phyloP scores from a whole-genome alignment of 257 asterid species.

The Mitragyna speciosa region DNA sequence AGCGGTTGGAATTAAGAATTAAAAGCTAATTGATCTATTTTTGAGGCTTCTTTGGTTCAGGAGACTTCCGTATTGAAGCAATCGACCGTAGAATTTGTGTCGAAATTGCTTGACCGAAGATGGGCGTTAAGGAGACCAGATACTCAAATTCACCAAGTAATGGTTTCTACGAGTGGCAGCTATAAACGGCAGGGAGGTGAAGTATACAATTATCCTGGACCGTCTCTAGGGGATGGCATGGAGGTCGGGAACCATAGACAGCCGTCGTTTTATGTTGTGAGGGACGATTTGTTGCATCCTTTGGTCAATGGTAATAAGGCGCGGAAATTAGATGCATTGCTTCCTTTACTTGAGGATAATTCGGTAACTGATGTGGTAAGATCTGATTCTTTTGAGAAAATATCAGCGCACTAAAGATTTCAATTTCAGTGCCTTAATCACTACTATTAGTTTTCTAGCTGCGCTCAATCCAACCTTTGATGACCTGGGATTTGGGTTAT shows the following conservation, averaged over 20 bases:
- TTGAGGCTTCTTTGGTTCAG: too few relatives aligned
- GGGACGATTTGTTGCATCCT: conserved; percentile 93
- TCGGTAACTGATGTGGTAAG: conserved; percentile 82
- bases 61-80: conserved; percentile 25
- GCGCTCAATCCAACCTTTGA: background rate
- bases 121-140: conserved; percentile 77
- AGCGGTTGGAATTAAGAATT: background rate
- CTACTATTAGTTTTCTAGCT: background rate
- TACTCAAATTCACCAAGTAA: conserved; percentile 62
- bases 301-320: conserved; percentile 92
- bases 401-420: background rate
- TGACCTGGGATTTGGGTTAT: background rate
- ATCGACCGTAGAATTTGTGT: conserved; percentile 38
- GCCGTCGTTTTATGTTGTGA: conserved; percentile 70
- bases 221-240: conserved; percentile 43
- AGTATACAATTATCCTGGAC: conserved; percentile 37
- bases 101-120: conserved; percentile 56
- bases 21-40: too few relatives aligned
- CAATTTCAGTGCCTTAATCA: background rate
- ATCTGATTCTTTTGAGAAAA: background rate
- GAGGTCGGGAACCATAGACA: conserved; percentile 19
- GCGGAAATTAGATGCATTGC: conserved; percentile 79
- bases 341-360: conserved; percentile 76
- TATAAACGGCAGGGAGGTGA: conserved; percentile 20
- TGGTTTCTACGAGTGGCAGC: conserved; percentile 35